Percentiles rank a stretch among this genome's conserved stretches.
phyloP scores from a whole-genome alignment of 768 basidiomycete species.

The Suillus placidus region DNA sequence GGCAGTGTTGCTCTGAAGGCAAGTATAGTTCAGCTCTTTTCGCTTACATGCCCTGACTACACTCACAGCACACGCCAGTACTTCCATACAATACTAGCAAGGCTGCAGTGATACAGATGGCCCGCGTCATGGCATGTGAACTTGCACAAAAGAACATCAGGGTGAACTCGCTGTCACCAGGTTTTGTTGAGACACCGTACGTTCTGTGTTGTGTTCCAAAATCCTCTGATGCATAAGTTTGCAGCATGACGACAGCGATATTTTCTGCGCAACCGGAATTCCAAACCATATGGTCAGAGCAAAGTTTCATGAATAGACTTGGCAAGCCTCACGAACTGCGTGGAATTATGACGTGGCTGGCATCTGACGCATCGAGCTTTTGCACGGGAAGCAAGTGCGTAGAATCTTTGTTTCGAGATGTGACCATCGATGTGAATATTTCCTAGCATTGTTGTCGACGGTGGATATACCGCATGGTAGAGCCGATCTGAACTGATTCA shows the following conservation, averaged over 20 bases:
- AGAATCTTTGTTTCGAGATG: background rate
- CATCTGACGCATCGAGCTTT: slow-evolving; percentile 68
- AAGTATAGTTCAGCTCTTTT: background rate
- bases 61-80: slow-evolving; percentile 59
- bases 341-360: slow-evolving; percentile 66
- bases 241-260: slow-evolving; percentile 65
- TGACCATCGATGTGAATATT: background rate
- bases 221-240: background rate
- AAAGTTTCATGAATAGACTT: slow-evolving; percentile 66
- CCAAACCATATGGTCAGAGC: slow-evolving; percentile 58
- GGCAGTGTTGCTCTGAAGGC: slow-evolving; percentile 47
- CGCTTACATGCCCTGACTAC: background rate
- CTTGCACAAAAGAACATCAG: slow-evolving; percentile 62
- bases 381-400: slow-evolving; percentile 77
- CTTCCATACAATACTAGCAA: slow-evolving; percentile 72
- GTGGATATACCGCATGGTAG: slow-evolving; percentile 16
- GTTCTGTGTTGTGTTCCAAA: slow-evolving; percentile 25
- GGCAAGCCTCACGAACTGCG: slow-evolving; percentile 67
- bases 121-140: slow-evolving; percentile 73
- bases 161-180: slow-evolving; percentile 70
- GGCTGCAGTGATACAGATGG: slow-evolving; percentile 73
- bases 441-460: slow-evolving; percentile 12
- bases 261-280: slow-evolving; percentile 60
- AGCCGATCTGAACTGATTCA: background rate
- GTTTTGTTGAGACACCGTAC: slow-evolving; percentile 66